Percentiles rank a stretch among this genome's conserved stretches.
phyloP scores from a whole-genome alignment of 1,284 basidiomycete species.

The Ceratorhiza oryzae-sativae region DNA sequence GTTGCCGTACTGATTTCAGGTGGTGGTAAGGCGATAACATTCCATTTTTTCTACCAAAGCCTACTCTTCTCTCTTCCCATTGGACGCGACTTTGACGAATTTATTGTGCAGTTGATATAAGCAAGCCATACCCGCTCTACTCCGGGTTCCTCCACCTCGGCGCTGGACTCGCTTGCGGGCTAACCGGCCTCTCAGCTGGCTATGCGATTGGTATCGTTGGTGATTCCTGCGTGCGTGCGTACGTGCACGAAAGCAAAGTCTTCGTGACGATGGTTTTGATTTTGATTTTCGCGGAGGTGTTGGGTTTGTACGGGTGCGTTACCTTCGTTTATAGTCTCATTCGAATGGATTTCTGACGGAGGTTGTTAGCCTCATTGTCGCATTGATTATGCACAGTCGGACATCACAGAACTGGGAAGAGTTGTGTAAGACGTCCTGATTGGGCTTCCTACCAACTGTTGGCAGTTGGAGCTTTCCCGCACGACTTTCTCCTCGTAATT shows the following conservation, averaged over 20 bases:
- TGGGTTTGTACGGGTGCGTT: constrained; percentile 80
- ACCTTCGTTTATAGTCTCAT: constrained; percentile 51
- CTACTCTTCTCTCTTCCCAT: background rate
- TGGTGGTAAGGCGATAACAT: constrained; percentile 48
- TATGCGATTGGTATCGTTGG: constrained; percentile 98
- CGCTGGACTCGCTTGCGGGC: constrained; percentile 90
- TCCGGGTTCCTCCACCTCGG: constrained; percentile 94
- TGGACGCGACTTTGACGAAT: background rate
- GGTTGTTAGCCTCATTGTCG: constrained; percentile 76
- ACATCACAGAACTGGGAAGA: constrained; percentile 48
- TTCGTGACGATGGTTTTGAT: constrained; percentile 91
- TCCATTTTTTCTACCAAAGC: constrained; percentile 44
- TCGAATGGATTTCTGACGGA: constrained; percentile 52
- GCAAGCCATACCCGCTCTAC: constrained; percentile 66
- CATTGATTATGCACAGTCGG: constrained; percentile 84
- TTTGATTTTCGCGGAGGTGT: constrained; percentile 93
- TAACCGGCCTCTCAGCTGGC: constrained; percentile 94
- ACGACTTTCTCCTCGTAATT: background rate
- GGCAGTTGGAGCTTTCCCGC: background rate
- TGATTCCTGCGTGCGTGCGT: constrained; percentile 71
- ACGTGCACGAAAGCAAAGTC: constrained; percentile 61
- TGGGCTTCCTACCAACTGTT: background rate
- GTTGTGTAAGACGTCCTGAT: background rate
- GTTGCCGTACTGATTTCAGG: constrained; percentile 65
- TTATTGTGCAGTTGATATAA: constrained; percentile 62